Evolutionary conservation across 169 alveolate species (phyloP).

Genomic region (Cryptosporidium canis): DNA sequence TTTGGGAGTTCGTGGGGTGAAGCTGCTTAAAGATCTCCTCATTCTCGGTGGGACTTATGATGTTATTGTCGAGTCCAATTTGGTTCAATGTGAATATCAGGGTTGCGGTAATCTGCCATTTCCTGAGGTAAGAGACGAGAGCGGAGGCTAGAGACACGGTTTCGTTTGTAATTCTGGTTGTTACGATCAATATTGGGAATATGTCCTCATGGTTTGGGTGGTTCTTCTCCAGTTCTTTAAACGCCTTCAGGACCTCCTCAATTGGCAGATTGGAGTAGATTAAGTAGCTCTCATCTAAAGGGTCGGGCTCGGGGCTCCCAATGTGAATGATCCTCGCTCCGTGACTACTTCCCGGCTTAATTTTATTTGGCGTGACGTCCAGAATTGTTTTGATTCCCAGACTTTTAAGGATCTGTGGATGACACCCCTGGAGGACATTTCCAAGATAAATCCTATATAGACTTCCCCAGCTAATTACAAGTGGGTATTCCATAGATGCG

Average conservation of each 20-base stretch:
- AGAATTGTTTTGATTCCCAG: conserved; percentile 34
- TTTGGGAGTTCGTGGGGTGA: conserved; percentile 52
- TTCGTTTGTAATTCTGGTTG: conserved; percentile 2
- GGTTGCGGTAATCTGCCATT: conserved; percentile 48
- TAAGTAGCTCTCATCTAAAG: not conserved
- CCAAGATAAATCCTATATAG: conserved; percentile 35
- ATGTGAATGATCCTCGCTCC: conserved; percentile 9
- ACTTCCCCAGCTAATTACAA: conserved; percentile 27
- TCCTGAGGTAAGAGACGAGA: conserved; percentile 39
- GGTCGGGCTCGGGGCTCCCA: not conserved
- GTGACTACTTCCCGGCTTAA: not conserved
- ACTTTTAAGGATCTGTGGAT: conserved; percentile 30
- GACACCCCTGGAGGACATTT: conserved; percentile 62
- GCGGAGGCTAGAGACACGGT: conserved; percentile 14
- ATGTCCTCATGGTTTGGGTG: conserved; percentile 12
- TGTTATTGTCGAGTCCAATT: conserved; percentile 31
- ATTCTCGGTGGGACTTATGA: conserved; percentile 21
- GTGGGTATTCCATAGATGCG: conserved; percentile 49
- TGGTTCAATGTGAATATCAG: conserved; percentile 38
- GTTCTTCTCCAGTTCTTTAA: conserved; percentile 19
- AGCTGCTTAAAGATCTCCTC: conserved; percentile 1
- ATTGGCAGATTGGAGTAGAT: not conserved
- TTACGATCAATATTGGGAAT: conserved; percentile 38
- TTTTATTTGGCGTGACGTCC: conserved; percentile 49
- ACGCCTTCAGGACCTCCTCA: conserved; percentile 4